These are phyloP conservation scores for Ramularia endophylla DNA, from an alignment of 2,329 filamentous ascomycete species.

Conservation along the genomic window DNA sequence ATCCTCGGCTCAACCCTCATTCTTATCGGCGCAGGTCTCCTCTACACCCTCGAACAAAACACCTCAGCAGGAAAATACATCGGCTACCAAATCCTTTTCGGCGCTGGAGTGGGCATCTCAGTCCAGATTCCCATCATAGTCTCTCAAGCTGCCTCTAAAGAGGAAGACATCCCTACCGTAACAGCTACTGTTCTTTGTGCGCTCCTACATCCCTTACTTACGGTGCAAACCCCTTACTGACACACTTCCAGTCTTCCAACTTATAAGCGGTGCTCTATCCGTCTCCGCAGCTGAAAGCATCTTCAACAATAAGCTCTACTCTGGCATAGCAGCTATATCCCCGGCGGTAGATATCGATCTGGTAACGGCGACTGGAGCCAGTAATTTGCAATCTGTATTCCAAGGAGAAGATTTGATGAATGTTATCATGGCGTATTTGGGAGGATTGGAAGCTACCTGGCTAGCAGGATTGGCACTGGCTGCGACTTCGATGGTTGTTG, in stretches of 20 bases:
- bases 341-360: no score
- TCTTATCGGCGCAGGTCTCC: constrained; percentile 40
- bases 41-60: constrained; percentile 37
- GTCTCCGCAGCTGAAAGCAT: constrained; percentile 37
- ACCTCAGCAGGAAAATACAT: constrained; percentile 40
- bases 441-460: no score
- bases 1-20: constrained; percentile 41
- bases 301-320: constrained; percentile 11
- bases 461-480: no score
- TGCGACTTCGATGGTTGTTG: no score
- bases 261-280: constrained; percentile 39
- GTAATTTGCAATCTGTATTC: no score
- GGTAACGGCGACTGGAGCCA: no score
- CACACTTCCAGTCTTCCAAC: constrained; percentile 32
- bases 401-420: no score
- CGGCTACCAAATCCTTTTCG: constrained; percentile 44
- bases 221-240: no score
- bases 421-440: no score
- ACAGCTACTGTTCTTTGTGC: constrained; percentile 38
- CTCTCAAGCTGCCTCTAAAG: constrained; percentile 33
- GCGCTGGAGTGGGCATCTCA: constrained; percentile 38
- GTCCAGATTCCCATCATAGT: constrained; percentile 39
- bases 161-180: constrained; percentile 35
- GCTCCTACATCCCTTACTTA: no score
- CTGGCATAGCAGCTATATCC: no score